These are phyloP conservation scores for Lobosporangium transversale DNA, from an alignment of 192 early-diverging fungal genomes.

Conservation along the genomic window DNA sequence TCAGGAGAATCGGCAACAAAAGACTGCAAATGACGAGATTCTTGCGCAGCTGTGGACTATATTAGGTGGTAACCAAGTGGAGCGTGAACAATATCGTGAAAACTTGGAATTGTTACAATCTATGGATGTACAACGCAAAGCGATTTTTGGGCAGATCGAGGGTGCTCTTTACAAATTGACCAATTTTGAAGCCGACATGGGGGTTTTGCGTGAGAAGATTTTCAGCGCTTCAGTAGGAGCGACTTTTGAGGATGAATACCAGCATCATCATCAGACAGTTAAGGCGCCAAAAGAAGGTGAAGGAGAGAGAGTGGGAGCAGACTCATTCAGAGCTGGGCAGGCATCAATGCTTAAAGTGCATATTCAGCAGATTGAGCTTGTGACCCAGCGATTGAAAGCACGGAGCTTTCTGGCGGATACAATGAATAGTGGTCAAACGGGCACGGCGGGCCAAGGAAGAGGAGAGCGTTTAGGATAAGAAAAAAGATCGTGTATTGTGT, in stretches of 20 bases:
- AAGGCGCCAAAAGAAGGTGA: no score
- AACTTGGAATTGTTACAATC: constrained; percentile 53
- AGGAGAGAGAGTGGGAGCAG: background rate
- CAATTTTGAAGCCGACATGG: constrained; percentile 63
- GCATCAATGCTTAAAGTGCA: constrained; percentile 13
- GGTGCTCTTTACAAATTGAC: constrained; percentile 57
- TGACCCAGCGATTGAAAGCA: constrained; percentile 40
- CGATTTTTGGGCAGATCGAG: constrained; percentile 52
- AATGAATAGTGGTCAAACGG: constrained; percentile 8
- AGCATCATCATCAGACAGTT: no score
- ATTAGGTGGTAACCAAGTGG: constrained; percentile 42
- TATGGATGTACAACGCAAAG: constrained; percentile 55
- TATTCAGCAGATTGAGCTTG: constrained; percentile 39
- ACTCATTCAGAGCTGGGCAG: background rate
- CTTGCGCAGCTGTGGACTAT: constrained; percentile 48
- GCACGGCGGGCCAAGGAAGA: no score
- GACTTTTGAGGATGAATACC: background rate
- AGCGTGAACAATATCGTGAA: constrained; percentile 39
- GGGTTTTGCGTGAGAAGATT: constrained; percentile 57
- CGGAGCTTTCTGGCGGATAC: constrained; percentile 27
- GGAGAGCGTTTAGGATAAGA: background rate
- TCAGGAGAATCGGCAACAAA: constrained; percentile 54
- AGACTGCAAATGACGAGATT: constrained; percentile 17
- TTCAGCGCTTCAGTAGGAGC: constrained; percentile 32
- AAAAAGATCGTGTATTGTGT: background rate